Percentiles rank a stretch among this genome's conserved stretches.
Conservation (phyloP, 208 protist genomes). For the Leptomonas seymouri region DNA sequence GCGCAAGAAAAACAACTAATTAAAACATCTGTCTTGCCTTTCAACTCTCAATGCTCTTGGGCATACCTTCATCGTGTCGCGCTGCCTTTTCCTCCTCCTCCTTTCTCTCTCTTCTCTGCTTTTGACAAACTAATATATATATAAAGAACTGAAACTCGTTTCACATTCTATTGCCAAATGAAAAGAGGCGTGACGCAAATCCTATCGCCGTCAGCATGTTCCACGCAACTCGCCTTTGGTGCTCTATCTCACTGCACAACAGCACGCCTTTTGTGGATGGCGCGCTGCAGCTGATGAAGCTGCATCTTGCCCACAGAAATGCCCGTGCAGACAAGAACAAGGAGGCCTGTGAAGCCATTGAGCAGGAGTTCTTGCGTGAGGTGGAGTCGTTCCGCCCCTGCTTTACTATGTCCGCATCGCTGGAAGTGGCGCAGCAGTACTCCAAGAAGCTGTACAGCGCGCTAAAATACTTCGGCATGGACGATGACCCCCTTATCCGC, state of each 20-base stretch:
- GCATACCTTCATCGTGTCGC: too few relatives aligned
- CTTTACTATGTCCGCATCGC: constrained; percentile 81
- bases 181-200: neutral
- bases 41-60: too few relatives aligned
- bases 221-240: constrained; percentile 15
- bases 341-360: constrained; percentile 64
- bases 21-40: too few relatives aligned
- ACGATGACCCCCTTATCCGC: constrained; percentile 82
- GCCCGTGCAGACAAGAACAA: constrained; percentile 58
- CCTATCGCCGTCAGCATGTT: neutral
- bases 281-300: constrained; percentile 80
- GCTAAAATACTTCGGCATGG: constrained; percentile 76
- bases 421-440: constrained; percentile 74
- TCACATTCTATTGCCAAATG: too few relatives aligned
- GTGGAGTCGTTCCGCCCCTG: constrained; percentile 79
- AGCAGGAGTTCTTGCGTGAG: constrained; percentile 82
- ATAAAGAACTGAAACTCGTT: too few relatives aligned
- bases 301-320: constrained; percentile 84
- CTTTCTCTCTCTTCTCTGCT: neutral
- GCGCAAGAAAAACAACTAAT: too few relatives aligned
- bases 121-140: too few relatives aligned
- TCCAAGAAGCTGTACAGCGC: constrained; percentile 67
- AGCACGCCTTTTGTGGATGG: constrained; percentile 75
- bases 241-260: constrained; percentile 54
- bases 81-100: neutral